These are phyloP conservation scores for Saccharomycodes ludwigii DNA, from an alignment of 805 yeast species.

Conservation along the genomic window DNA sequence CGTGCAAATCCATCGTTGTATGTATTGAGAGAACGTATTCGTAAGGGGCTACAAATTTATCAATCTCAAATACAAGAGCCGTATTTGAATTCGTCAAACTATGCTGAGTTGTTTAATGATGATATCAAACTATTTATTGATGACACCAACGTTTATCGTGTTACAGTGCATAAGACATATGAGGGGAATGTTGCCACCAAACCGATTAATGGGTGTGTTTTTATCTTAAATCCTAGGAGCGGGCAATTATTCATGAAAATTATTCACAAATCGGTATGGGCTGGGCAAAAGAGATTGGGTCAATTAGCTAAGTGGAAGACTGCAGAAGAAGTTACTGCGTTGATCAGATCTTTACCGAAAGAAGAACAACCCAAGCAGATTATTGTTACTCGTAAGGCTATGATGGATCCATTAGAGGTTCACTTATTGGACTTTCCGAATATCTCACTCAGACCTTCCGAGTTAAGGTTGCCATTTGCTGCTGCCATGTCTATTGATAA, in stretches of 20 bases:
- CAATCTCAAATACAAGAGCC: conserved; percentile 93
- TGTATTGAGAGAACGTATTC: conserved; percentile 83
- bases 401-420: conserved; percentile 89
- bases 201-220: conserved; percentile 87
- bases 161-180: conserved; percentile 77
- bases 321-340: conserved; percentile 92
- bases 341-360: conserved; percentile 74
- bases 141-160: conserved; percentile 90
- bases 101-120: conserved; percentile 76
- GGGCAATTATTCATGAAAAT: conserved; percentile 85
- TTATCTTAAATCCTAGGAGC: conserved; percentile 77
- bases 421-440: conserved; percentile 96
- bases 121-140: conserved; percentile 82
- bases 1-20: conserved; percentile 87
- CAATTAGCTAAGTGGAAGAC: conserved; percentile 97
- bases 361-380: conserved; percentile 94
- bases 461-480: conserved; percentile 78
- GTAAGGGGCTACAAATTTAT: conserved; percentile 87
- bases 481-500: conserved; percentile 76
- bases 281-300: conserved; percentile 88
- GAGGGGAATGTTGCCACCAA: conserved; percentile 90
- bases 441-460: conserved; percentile 79
- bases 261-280: conserved; percentile 91
- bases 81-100: conserved; percentile 76
- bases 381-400: conserved; percentile 80